Base-by-base conservation (phyloP, 495 filamentous ascomycete species). In the Podospora appendiculata region DNA sequence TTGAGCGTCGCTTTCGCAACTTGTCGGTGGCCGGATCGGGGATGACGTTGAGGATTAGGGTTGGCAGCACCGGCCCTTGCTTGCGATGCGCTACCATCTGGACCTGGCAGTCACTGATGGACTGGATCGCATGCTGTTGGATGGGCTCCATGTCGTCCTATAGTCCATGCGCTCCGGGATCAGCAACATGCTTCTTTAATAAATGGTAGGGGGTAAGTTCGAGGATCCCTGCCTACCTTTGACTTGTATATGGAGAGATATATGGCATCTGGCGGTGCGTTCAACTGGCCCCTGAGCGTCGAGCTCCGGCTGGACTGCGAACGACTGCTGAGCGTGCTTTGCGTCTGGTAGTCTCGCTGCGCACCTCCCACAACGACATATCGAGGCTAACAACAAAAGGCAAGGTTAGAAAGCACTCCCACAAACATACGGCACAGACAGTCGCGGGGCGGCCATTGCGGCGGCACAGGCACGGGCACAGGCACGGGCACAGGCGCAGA, bases 241-340 rank as follows among this genome's bases (percentile, higher is more conserved):
- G 67, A 63, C 59, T 81, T 81, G 65, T 79, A 80, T 40, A 80
- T 67, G 19, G 78, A 74, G 45, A 81, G 60, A 49, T 65, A 79
- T n/a, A 77, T 59, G 48, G 61, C 58, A 38, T 76, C 68, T 14
- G 62, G 44, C 2, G 53, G 47, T 14, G 50, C 32, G 43, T 57
- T 73, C 16, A 59, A n/a, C 43, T 63, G 57, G 8, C 60, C 60
- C 48, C 56, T 60, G 12, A 59, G 50, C 3, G 63, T 58, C 18
- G 61, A 67, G 46, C 48, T 56, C 14, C 64, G 54, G 47, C 57
- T 60, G 25, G 57, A 38, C 34, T 53, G 57, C 8, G 66, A 51
- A 16, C 70, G 65, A 39, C 50, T 53, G 53, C 49, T 58, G 12
- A 60, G 56, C 19, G 62, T 34, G 32, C 32, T 39, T 16, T 19